Conservation (phyloP, 306 rosid species). For the Astragalus glycyphyllos region DNA sequence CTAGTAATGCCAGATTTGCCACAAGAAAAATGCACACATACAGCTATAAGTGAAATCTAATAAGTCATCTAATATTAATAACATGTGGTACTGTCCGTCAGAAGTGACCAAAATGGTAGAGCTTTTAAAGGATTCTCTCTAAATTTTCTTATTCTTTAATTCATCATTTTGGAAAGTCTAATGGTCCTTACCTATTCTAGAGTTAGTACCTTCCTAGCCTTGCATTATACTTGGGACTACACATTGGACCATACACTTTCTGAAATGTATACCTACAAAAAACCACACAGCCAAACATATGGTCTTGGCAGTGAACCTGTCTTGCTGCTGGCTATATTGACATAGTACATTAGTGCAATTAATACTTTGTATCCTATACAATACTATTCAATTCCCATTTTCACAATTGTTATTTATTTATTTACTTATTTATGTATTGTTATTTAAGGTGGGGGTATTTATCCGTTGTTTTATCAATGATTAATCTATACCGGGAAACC, state of each 20-base stretch:
- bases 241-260: slow-evolving; percentile 46
- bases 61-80: slow-evolving; percentile 22
- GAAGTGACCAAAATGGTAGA: slow-evolving; percentile 31
- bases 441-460: background rate
- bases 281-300: slow-evolving; percentile 41
- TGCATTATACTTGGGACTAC: slow-evolving; percentile 34
- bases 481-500: no score
- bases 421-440: background rate
- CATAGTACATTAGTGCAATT: slow-evolving; percentile 16
- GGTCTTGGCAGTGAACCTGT: slow-evolving; percentile 17
- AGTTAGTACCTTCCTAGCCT: slow-evolving; percentile 32
- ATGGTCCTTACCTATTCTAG: slow-evolving; percentile 37
- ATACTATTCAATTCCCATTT: slow-evolving; percentile 13
- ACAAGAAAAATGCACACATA: slow-evolving; percentile 4
- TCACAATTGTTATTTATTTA: background rate
- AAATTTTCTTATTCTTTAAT: slow-evolving; percentile 26
- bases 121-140: background rate
- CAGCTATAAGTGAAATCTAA: slow-evolving; percentile 10
- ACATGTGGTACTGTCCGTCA: slow-evolving; percentile 38
- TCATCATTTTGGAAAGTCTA: slow-evolving; percentile 18
- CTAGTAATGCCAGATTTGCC: slow-evolving; percentile 12
- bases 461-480: no score
- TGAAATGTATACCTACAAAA: slow-evolving; percentile 27
- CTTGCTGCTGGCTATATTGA: slow-evolving; percentile 28
- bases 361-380: slow-evolving; percentile 1